Base-by-base conservation (phyloP, 2,329 filamentous ascomycete genomes). In the Teratosphaeria nubilosa region DNA sequence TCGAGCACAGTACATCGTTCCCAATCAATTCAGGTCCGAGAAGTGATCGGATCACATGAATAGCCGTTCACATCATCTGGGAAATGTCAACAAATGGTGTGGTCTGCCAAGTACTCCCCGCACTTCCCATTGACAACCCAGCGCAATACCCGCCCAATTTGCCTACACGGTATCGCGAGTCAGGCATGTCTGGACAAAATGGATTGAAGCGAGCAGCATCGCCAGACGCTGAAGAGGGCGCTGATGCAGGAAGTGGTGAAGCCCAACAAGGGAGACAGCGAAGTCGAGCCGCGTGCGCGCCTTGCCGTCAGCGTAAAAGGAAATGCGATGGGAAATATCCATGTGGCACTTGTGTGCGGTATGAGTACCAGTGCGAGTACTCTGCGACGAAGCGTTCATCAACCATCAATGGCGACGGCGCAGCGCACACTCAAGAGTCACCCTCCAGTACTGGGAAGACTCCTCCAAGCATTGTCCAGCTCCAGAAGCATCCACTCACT, bases 351-450 rank as follows among this genome's bases (percentile, higher is more conserved):
- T 71, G 69, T 54, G 61, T 69, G n/a, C 65, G 69, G 22, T 71
- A 71, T 58, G 69, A 71, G 56, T 71, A 71, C 59, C 60, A 67
- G 59, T 71, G 69, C 67, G 66, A 70, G 56, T 71, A 70, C 60
- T 59, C 66, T n/a, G 61, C 64, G 51, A 64, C 66, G 27, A 70
- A 69, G 59, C 63, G 68, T 25, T 52, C 58, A 5, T 69, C 68
- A 4, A 30, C 53, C 16, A 54, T 62, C 53, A 59, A 66, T 58
- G 65, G 63, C 34, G 67, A 68, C 41, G 61, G 65, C 30, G 62
- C 64, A 11, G 63, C 63, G 20, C 59, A 59, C 22, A 56, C 64
- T 50, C 64, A 62, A 13, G 60, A 58, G 25, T 20, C 56, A 14
- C 10, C 25, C 37, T 24, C 34, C 22, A n/a, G 56, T 62, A 45